Conservation (phyloP, 257 asterid genomes). For the Anisodus tanguticus region DNA sequence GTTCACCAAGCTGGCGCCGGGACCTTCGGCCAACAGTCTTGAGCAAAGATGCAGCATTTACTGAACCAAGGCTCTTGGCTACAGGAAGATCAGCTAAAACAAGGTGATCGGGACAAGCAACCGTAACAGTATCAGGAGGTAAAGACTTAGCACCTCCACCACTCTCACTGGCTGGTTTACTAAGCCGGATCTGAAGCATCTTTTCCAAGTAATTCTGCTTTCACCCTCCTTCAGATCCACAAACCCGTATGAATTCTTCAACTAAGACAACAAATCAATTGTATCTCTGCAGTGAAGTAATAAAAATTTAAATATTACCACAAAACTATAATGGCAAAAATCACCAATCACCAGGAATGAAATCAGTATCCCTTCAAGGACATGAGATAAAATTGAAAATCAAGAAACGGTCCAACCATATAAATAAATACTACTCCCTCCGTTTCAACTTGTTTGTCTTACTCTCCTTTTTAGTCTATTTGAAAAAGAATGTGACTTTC, state of each 20-base stretch:
- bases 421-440: background rate
- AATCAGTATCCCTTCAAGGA: background rate
- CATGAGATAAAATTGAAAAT: background rate
- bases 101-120: conserved; percentile 97
- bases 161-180: conserved; percentile 81
- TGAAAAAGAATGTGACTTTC: no score
- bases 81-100: conserved; percentile 95
- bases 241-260: background rate
- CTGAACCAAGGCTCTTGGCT: conserved; percentile 83
- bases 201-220: conserved; percentile 28
- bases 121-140: conserved; percentile 71
- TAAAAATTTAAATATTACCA: background rate
- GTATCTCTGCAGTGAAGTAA: background rate
- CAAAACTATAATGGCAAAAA: background rate
- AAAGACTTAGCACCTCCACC: conserved; percentile 65
- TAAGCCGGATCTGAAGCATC: conserved; percentile 96
- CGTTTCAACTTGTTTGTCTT: no score
- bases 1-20: conserved; percentile 93
- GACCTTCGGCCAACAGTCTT: conserved; percentile 90
- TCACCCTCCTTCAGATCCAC: background rate
- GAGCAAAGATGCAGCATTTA: conserved; percentile 53
- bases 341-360: background rate
- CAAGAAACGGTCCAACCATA: background rate
- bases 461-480: no score
- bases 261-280: background rate